Evolutionary conservation across 768 basidiomycete genomes (phyloP).

Genomic region (Naematelia encephala): DNA sequence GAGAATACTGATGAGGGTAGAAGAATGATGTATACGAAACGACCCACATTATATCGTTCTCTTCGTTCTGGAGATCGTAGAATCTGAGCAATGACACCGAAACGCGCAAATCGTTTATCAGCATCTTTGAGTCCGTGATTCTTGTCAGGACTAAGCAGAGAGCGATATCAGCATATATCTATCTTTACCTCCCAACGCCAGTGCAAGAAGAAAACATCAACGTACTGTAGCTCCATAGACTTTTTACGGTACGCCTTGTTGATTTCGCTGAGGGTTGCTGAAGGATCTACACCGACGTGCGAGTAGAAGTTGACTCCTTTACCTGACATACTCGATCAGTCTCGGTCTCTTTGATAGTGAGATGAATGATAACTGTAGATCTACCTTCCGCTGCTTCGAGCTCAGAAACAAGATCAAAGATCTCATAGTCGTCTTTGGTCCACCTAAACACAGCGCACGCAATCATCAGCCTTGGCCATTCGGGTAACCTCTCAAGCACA

Average conservation of each 20-base stretch:
- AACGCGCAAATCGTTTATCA: conserved; percentile 85
- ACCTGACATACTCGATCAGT: conserved; percentile 54
- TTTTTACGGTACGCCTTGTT: conserved; percentile 86
- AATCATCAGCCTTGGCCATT: too few species aligned
- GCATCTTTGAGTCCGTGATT: conserved; percentile 77
- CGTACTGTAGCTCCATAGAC: conserved; percentile 84
- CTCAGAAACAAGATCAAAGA: conserved; percentile 85
- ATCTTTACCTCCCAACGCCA: neutral
- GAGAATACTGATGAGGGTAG: neutral
- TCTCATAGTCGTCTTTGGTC: conserved; percentile 84
- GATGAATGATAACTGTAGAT: conserved; percentile 21
- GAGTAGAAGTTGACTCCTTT: conserved; percentile 95
- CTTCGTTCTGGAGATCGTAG: conserved; percentile 71
- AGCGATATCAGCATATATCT: conserved; percentile 1
- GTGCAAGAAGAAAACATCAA: conserved; percentile 18
- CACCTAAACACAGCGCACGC: conserved; percentile 21
- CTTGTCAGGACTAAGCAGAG: conserved; percentile 78
- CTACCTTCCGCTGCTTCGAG: conserved; percentile 75
- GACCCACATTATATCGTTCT: conserved; percentile 61
- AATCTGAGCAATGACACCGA: conserved; percentile 81
- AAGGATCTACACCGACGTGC: conserved; percentile 75
- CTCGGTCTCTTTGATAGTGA: neutral
- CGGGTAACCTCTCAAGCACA: too few species aligned
- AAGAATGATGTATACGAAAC: neutral
- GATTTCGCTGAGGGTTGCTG: conserved; percentile 66